Evolutionary conservation across 139 green algal genomes (phyloP).

Genomic region (Astrephomene gubernaculifera): DNA sequence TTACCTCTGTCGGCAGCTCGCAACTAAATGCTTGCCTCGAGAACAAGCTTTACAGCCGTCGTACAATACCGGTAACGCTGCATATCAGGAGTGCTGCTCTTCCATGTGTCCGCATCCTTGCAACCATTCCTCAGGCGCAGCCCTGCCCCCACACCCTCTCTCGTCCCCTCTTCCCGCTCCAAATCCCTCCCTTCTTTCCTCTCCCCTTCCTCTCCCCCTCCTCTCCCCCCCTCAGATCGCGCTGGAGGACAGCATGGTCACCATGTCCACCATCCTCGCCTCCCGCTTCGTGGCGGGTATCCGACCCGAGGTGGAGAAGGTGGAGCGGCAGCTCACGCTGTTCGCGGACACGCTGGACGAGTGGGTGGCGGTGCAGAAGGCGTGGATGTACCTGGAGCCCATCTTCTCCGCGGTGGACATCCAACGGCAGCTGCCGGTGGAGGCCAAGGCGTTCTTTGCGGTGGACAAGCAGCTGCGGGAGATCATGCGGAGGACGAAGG

Average conservation of each 20-base stretch:
- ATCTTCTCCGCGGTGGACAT: slow-evolving; percentile 90
- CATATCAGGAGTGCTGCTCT: too few species aligned
- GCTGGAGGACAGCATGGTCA: slow-evolving; percentile 89
- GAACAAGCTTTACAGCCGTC: too few species aligned
- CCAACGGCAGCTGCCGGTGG: slow-evolving; percentile 84
- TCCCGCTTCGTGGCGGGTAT: slow-evolving; percentile 83
- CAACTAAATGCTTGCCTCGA: too few species aligned
- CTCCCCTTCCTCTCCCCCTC: not conserved
- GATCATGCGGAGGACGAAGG: slow-evolving; percentile 83
- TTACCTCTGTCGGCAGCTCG: too few species aligned
- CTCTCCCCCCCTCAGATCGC: slow-evolving; percentile 49
- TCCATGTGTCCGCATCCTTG: too few species aligned
- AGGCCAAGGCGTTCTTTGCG: slow-evolving; percentile 80
- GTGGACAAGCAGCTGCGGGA: slow-evolving; percentile 88
- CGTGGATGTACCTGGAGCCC: slow-evolving; percentile 92
- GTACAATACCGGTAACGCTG: too few species aligned
- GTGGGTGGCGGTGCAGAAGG: slow-evolving; percentile 82
- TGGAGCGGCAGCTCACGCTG: slow-evolving; percentile 77
- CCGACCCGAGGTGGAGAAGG: slow-evolving; percentile 80
- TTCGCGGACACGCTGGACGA: slow-evolving; percentile 81
- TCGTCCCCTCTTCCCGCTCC: too few species aligned
- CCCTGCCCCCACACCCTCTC: too few species aligned
- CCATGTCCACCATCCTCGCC: slow-evolving; percentile 87
- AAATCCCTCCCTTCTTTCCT: too few species aligned
- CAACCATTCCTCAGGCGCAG: too few species aligned